phyloP scores from a whole-genome alignment of 2,329 filamentous ascomycete genomes.

The Clonostachys chloroleuca region DNA sequence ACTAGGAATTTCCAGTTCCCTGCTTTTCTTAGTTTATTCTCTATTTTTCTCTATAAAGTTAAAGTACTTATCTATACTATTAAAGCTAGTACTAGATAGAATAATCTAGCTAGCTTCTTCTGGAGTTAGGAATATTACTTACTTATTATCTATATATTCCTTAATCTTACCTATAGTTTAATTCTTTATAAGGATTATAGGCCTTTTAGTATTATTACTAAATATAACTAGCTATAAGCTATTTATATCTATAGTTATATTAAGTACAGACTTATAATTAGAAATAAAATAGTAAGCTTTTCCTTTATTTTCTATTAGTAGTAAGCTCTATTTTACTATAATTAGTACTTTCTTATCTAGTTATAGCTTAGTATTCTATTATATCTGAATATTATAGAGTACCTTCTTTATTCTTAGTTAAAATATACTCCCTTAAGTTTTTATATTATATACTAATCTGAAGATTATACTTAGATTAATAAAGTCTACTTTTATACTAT shows the following conservation, averaged over 20 bases:
- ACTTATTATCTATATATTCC: neutral
- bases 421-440: too few relatives aligned
- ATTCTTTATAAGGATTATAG: neutral
- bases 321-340: neutral
- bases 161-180: neutral
- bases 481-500: too few relatives aligned
- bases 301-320: neutral
- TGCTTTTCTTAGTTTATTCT: too few relatives aligned
- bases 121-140: neutral
- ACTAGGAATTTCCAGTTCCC: too few relatives aligned
- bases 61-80: neutral
- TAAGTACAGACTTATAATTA: neutral
- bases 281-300: neutral
- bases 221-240: neutral
- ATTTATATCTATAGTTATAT: neutral
- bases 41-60: neutral
- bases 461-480: too few relatives aligned
- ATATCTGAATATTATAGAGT: too few relatives aligned
- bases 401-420: too few relatives aligned
- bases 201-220: neutral
- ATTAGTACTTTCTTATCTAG: neutral
- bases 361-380: too few relatives aligned
- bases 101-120: neutral
- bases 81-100: neutral
- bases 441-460: too few relatives aligned